Evolutionary conservation across 768 basidiomycete species (phyloP), one percentile per base, ranked within the genome.

Genomic region (Xerocomus potaroensis): DNA sequence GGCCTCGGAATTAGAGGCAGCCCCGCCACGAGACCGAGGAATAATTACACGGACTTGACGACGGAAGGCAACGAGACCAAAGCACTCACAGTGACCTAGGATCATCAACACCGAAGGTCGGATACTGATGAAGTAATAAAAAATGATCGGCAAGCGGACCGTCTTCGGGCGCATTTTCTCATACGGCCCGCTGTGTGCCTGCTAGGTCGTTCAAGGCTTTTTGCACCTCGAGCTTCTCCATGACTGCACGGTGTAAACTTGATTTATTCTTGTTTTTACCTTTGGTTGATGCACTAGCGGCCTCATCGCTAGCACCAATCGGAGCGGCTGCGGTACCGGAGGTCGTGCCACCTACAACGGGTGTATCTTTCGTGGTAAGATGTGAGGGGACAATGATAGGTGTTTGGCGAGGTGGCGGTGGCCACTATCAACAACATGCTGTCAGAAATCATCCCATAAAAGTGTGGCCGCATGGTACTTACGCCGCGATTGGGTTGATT

Each of bases 401-500:
- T 4, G 81, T 89, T 30, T 80, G 71, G 1, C 83, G 83, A 3
- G 87, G 88, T 4, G 88, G 87, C 7, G 87, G 83, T 1, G 89
- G 88, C 89, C 89, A 91, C 88, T 91, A 51, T 18, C 19, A n/a
- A n/a, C n/a, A 47, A 43, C 23, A 18, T 29, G 37, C 24, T 22
- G 23, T 35, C 21, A 45, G 43, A 9, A 11, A 21, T 40, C 9
- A 9, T n/a, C n/a, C n/a, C n/a, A 18, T 1, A 16, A 22, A 42
- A 15, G 11, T 32, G 33, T 30, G 39, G n/a, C 31, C 22, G 45
- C 47, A 29, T n/a, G 15, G 45, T 5, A 75, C 85, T 39, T 67
- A 91, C 89, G 22, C 82, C 85, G 47, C 89, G 79, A 56, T 80
- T 76, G 3, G 89, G 89, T 59, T 91, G 88, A 46, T 86, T 89